Percentiles rank a stretch among this genome's conserved stretches.
These are phyloP conservation scores for Eimeria sp. DNA, from an alignment of 169 alveolate species.

Conservation along the genomic window DNA sequence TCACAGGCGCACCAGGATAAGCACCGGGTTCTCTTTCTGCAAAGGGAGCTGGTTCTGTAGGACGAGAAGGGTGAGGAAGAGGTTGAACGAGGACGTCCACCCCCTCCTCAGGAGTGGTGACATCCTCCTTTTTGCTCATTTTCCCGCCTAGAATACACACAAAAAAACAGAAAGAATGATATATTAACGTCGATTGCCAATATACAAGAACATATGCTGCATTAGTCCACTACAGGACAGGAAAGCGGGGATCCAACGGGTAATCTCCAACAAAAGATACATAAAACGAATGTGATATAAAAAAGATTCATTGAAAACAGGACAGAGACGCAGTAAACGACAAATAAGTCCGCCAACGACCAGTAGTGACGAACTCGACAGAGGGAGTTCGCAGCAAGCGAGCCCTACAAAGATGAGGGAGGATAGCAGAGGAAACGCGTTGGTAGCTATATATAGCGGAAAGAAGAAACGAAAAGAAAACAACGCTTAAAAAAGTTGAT, in stretches of 20 bases:
- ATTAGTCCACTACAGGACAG: too few relatives aligned
- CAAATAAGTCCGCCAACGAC: background rate
- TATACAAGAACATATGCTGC: background rate
- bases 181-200: background rate
- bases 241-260: too few relatives aligned
- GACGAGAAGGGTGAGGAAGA: constrained; percentile 42
- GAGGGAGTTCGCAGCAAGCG: background rate
- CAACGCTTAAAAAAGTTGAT: too few relatives aligned
- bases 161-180: background rate
- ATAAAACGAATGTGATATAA: too few relatives aligned
- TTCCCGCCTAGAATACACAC: background rate
- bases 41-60: background rate
- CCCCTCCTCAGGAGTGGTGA: constrained; percentile 58
- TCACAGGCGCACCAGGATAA: constrained; percentile 67
- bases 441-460: background rate
- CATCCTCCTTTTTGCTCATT: constrained; percentile 62
- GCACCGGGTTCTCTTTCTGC: background rate
- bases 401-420: background rate
- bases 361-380: background rate
- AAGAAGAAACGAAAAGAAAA: background rate
- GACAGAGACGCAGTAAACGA: too few relatives aligned
- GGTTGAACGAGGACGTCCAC: constrained; percentile 75
- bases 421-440: background rate
- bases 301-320: too few relatives aligned
- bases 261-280: too few relatives aligned